A percentile compares a stretch with the other conserved stretches of the same genome.
phyloP scores from a whole-genome alignment of 2,329 filamentous ascomycete species.

The Eutypa lata region DNA sequence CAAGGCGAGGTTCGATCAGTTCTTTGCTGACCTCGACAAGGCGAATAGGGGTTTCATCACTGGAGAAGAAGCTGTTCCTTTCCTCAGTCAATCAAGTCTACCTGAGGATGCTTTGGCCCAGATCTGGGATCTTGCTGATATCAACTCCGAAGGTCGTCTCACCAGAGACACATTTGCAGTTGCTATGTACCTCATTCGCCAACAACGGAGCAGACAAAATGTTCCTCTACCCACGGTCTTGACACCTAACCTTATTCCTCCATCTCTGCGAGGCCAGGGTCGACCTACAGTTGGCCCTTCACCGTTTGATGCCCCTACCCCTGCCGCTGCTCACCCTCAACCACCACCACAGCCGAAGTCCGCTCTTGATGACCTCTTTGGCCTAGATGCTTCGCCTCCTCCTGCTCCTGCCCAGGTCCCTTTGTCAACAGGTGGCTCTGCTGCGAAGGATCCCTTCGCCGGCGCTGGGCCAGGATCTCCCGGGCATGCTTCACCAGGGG shows the following conservation, averaged over 20 bases:
- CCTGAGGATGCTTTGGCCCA: conserved; percentile 86
- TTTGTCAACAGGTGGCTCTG: conserved; percentile 73
- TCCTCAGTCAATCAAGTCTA: conserved; percentile 88
- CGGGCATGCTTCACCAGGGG: conserved; percentile 44
- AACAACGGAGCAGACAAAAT: conserved; percentile 74
- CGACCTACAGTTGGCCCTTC: conserved; percentile 47
- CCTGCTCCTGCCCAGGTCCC: conserved; percentile 57
- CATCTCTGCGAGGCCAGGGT: conserved; percentile 69
- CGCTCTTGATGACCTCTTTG: conserved; percentile 90
- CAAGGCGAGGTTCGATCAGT: conserved; percentile 81
- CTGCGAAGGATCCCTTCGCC: conserved; percentile 60
- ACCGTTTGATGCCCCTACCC: conserved; percentile 45
- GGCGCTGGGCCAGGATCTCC: conserved; percentile 55
- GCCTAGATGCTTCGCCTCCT: conserved; percentile 68
- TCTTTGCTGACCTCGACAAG: conserved; percentile 83
- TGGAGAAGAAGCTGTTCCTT: conserved; percentile 89
- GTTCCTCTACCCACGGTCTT: conserved; percentile 69
- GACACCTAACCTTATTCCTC: conserved; percentile 79
- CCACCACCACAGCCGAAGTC: conserved; percentile 60
- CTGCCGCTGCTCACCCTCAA: conserved; percentile 29
- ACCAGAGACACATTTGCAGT: conserved; percentile 91
- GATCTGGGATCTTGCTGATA: conserved; percentile 96
- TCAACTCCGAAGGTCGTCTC: conserved; percentile 83
- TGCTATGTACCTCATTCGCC: conserved; percentile 93
- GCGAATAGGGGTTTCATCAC: conserved; percentile 78